A percentile compares a stretch with the other conserved stretches of the same genome.
These are phyloP conservation scores for Gymnopus androsaceus DNA, from an alignment of 1,284 basidiomycete genomes.

Conservation along the genomic window DNA sequence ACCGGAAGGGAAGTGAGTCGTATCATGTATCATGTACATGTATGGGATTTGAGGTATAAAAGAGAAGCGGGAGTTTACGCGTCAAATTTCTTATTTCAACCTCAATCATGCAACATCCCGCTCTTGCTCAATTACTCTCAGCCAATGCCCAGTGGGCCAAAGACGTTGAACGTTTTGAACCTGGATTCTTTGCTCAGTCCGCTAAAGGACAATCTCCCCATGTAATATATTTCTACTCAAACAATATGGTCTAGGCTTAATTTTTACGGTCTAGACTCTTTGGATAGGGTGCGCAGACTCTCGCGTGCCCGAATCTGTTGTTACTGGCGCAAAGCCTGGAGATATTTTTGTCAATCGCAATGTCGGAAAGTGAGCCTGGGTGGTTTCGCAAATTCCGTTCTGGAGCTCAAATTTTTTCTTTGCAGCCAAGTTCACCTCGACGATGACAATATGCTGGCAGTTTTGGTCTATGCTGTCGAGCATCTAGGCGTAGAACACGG, in stretches of 20 bases:
- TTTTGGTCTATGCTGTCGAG: conserved; percentile 81
- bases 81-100: background rate
- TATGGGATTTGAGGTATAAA: too few species aligned
- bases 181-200: conserved; percentile 50
- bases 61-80: background rate
- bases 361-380: conserved; percentile 42
- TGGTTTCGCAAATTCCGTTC: background rate
- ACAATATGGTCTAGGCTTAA: conserved; percentile 38
- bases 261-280: conserved; percentile 27
- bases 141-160: conserved; percentile 52
- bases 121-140: conserved; percentile 42
- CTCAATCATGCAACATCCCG: conserved; percentile 22
- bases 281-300: conserved; percentile 79
- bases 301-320: conserved; percentile 42
- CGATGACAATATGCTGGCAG: conserved; percentile 79
- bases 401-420: background rate
- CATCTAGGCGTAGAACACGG: conserved; percentile 83
- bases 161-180: conserved; percentile 47
- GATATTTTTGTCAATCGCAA: conserved; percentile 49
- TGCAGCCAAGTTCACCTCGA: conserved; percentile 76
- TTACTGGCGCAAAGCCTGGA: conserved; percentile 43
- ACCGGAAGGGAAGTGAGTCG: too few species aligned
- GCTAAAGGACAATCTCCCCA: conserved; percentile 62
- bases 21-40: too few species aligned
- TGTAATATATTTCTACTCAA: conserved; percentile 50